Percentiles rank a stretch among this genome's conserved stretches.
Evolutionary conservation across 768 basidiomycete genomes (phyloP).

Genomic region (Coprinopsis cinerea): DNA sequence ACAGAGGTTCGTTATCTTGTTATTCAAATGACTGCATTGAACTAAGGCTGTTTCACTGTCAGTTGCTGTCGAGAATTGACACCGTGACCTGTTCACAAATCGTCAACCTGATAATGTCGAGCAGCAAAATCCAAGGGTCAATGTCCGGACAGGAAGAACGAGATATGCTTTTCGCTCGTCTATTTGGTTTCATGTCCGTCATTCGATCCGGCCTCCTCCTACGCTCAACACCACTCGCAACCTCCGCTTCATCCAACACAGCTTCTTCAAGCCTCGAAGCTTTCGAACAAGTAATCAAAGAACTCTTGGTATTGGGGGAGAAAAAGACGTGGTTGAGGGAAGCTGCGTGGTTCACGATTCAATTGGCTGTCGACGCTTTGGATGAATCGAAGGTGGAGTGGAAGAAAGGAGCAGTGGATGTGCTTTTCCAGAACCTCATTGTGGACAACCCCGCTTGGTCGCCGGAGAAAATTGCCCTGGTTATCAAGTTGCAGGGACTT

Average conservation of each 20-base stretch:
- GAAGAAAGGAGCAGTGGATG: constrained; percentile 59
- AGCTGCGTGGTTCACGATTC: constrained; percentile 82
- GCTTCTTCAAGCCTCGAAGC: constrained; percentile 50
- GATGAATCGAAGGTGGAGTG: constrained; percentile 57
- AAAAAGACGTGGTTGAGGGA: constrained; percentile 90
- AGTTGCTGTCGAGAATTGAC: constrained; percentile 76
- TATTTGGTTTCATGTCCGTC: constrained; percentile 85
- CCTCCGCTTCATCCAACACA: constrained; percentile 47
- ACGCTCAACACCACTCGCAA: constrained; percentile 47
- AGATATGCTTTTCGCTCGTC: constrained; percentile 84
- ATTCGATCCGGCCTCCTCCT: constrained; percentile 81
- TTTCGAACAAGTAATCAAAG: constrained; percentile 51
- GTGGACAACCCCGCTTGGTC: constrained; percentile 61
- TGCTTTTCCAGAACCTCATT: constrained; percentile 48
- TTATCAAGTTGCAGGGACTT: constrained; percentile 59
- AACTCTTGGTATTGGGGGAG: constrained; percentile 66
- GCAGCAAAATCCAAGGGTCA: constrained; percentile 64
- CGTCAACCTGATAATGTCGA: constrained; percentile 64
- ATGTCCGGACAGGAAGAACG: constrained; percentile 91
- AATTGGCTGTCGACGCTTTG: constrained; percentile 56
- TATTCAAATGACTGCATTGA: constrained; percentile 3
- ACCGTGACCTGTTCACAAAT: constrained; percentile 78
- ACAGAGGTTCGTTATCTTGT: constrained; percentile 64
- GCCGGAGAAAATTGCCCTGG: constrained; percentile 82
- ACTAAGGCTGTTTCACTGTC: constrained; percentile 7